These are phyloP conservation scores for Aspergillus brasiliensis DNA, from an alignment of 2,329 filamentous ascomycete species.

Conservation along the genomic window DNA sequence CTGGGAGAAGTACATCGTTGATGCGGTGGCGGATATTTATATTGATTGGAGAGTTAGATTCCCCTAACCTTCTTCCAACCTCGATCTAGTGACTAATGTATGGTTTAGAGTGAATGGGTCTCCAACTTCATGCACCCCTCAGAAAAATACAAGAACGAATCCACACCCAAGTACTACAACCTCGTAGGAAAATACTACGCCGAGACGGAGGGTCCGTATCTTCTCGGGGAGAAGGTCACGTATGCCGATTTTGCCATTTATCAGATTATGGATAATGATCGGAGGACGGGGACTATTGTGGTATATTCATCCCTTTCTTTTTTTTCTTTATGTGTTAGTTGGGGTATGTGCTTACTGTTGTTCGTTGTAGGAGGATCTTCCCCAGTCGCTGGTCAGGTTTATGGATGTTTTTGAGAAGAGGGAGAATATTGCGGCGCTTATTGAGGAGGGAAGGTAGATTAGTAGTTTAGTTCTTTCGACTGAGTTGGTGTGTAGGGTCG, in stretches of 20 bases:
- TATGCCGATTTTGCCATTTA: constrained; percentile 46
- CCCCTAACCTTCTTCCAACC: not conserved
- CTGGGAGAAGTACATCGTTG: constrained; percentile 41
- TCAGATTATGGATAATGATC: constrained; percentile 44
- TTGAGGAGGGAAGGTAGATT: not conserved
- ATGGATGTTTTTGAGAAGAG: constrained; percentile 15
- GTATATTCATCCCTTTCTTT: constrained; percentile 17
- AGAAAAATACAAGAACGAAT: constrained; percentile 35
- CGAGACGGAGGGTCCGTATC: constrained; percentile 36
- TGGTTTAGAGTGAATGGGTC: constrained; percentile 28
- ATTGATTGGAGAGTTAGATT: constrained; percentile 43
- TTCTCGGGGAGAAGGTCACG: constrained; percentile 40
- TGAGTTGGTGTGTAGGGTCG: too few species aligned
- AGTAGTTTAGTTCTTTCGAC: too few species aligned
- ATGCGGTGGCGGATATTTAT: constrained; percentile 43
- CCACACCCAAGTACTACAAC: constrained; percentile 34
- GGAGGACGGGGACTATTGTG: constrained; percentile 34
- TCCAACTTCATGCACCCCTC: constrained; percentile 32
- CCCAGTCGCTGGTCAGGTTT: constrained; percentile 16
- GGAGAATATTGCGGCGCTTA: constrained; percentile 16
- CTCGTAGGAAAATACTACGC: constrained; percentile 35
- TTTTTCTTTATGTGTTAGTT: not conserved
- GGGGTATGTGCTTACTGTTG: not conserved
- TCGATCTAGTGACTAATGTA: too few species aligned
- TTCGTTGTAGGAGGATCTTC: constrained; percentile 12